phyloP scores from a whole-genome alignment of 192 early-diverging fungal species.

The Coemansia sp. region DNA sequence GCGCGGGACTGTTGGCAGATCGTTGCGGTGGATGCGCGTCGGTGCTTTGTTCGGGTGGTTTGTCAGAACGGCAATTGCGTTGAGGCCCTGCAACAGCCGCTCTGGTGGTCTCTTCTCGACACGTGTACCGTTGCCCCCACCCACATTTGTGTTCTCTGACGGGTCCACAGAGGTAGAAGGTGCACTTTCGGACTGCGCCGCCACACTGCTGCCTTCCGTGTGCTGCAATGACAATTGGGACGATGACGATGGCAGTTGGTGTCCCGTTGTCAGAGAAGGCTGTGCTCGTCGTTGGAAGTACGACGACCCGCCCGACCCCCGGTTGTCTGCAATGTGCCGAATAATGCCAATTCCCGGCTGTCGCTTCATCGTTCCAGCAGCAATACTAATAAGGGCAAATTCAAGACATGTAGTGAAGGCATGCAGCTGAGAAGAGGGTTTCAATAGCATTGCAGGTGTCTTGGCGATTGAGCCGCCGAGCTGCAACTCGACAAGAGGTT shows the following conservation, averaged over 20 bases:
- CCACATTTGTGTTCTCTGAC: background rate
- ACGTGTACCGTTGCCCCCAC: background rate
- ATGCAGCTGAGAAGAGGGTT: background rate
- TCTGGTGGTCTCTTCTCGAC: background rate
- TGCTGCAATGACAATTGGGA: background rate
- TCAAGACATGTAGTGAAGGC: background rate
- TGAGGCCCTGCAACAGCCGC: slow-evolving; percentile 27
- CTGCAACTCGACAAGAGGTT: background rate
- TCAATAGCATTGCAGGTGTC: background rate
- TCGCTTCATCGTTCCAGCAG: slow-evolving; percentile 34
- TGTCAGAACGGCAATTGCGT: slow-evolving; percentile 52
- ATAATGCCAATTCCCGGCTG: slow-evolving; percentile 51
- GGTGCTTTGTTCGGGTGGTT: slow-evolving; percentile 54
- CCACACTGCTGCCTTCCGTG: background rate
- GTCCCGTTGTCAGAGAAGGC: slow-evolving; percentile 18
- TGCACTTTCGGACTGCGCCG: background rate
- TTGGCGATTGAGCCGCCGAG: background rate
- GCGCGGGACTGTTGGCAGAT: slow-evolving; percentile 50
- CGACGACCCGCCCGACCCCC: slow-evolving; percentile 32
- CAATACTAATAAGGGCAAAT: background rate
- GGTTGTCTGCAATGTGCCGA: slow-evolving; percentile 30
- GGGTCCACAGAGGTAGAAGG: background rate
- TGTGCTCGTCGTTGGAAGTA: slow-evolving; percentile 53
- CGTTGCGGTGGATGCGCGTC: slow-evolving; percentile 51
- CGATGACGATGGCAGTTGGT: slow-evolving; percentile 1